phyloP scores from a whole-genome alignment of 805 yeast genomes.

The Candida succiphila region DNA sequence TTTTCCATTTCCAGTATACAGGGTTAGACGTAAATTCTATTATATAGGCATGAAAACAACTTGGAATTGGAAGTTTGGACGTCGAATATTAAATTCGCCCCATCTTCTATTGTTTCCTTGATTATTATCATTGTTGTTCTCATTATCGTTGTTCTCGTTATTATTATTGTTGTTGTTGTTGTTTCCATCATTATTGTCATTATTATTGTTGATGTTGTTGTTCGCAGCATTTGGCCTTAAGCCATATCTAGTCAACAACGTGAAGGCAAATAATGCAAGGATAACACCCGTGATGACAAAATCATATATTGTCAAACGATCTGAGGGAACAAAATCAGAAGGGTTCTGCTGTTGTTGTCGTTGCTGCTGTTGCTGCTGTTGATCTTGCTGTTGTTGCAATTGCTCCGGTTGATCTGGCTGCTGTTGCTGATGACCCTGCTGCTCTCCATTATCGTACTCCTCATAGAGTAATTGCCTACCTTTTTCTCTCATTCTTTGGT shows the following conservation, averaged over 20 bases:
- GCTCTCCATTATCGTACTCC: background rate
- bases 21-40: too few relatives aligned
- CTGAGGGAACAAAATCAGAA: constrained; percentile 2
- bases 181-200: constrained; percentile 2
- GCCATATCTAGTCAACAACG: constrained; percentile 1
- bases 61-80: constrained; percentile 16
- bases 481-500: constrained; percentile 12
- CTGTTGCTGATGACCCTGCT: constrained; percentile 5
- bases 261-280: background rate
- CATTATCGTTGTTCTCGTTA: constrained; percentile 1
- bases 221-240: constrained; percentile 2
- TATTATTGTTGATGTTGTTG: constrained; percentile 1
- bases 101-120: background rate
- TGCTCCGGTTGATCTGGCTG: constrained; percentile 1
- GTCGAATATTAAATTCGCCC: too few relatives aligned
- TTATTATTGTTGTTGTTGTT: constrained; percentile 1
- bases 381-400: background rate
- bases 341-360: too few relatives aligned
- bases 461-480: background rate
- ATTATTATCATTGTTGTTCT: background rate
- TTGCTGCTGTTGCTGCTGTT: background rate
- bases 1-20: too few relatives aligned
- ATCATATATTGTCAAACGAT: too few relatives aligned
- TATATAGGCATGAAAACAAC: constrained; percentile 17
- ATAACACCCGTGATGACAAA: background rate